Evolutionary conservation across 2,329 filamentous ascomycete genomes (phyloP).

Genomic region (Hortaea sp.): DNA sequence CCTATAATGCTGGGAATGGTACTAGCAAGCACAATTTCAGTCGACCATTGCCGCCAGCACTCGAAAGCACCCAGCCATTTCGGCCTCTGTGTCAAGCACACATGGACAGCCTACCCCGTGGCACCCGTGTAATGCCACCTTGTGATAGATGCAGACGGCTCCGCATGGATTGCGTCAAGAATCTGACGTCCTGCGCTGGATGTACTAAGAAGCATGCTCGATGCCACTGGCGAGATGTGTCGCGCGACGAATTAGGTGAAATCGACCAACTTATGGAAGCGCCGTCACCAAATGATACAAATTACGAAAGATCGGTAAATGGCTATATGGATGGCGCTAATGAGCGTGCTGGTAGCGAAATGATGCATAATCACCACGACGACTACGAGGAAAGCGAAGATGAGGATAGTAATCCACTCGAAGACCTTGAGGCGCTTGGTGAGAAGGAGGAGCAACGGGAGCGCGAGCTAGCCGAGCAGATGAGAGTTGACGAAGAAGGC

Average conservation of each 20-base stretch:
- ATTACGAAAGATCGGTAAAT: constrained; percentile 2
- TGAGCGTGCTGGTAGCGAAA: constrained; percentile 7
- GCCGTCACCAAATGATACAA: background rate
- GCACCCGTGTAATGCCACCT: constrained; percentile 66
- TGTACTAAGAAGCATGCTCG: constrained; percentile 88
- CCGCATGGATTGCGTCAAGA: constrained; percentile 73
- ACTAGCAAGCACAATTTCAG: constrained; percentile 28
- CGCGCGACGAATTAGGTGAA: constrained; percentile 51
- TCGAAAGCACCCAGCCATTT: constrained; percentile 27
- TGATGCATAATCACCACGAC: background rate
- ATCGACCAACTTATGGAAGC: constrained; percentile 21
- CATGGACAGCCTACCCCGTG: constrained; percentile 65
- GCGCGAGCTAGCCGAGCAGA: constrained; percentile 19
- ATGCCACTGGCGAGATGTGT: constrained; percentile 76
- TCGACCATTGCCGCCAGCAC: constrained; percentile 24
- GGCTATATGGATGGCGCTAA: constrained; percentile 14
- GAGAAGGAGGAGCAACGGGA: constrained; percentile 24
- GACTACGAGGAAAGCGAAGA: constrained; percentile 19
- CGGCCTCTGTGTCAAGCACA: constrained; percentile 38
- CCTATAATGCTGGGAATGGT: constrained; percentile 8
- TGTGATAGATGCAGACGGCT: constrained; percentile 75
- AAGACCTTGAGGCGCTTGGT: constrained; percentile 24
- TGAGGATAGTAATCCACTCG: constrained; percentile 25
- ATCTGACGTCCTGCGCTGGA: constrained; percentile 74
- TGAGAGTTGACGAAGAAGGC: constrained; percentile 21